Evolutionary conservation across 352 stramenopile genomes (phyloP).

Genomic region (Thalassiosira mediterranea): DNA sequence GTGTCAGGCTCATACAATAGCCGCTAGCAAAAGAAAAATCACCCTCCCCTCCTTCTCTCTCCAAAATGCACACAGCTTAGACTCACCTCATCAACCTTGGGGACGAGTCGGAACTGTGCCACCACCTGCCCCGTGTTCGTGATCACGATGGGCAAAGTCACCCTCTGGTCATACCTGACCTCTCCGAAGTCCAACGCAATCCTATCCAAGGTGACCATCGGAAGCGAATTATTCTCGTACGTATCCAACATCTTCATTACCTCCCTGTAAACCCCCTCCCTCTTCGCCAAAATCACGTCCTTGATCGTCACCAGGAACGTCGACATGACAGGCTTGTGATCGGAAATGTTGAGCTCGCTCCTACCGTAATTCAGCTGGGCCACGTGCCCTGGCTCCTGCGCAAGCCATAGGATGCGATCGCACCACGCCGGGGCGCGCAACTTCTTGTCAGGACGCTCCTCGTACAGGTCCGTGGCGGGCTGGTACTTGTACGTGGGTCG

Average conservation of each 20-base stretch:
- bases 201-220: slow-evolving; percentile 88
- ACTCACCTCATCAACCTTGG: slow-evolving; percentile 81
- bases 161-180: slow-evolving; percentile 79
- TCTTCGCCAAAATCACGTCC: slow-evolving; percentile 90
- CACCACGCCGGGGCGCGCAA: slow-evolving; percentile 97
- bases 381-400: slow-evolving; percentile 79
- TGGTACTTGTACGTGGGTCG: slow-evolving; percentile 98
- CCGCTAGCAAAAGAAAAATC: too few species aligned
- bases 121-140: slow-evolving; percentile 92
- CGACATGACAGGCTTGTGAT: slow-evolving; percentile 98
- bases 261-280: slow-evolving; percentile 90
- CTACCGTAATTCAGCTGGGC: slow-evolving; percentile 88
- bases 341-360: slow-evolving; percentile 92
- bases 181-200: slow-evolving; percentile 83
- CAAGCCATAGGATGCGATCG: slow-evolving; percentile 88
- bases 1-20: too few species aligned
- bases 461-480: slow-evolving; percentile 93
- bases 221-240: slow-evolving; percentile 95
- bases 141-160: slow-evolving; percentile 74
- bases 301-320: slow-evolving; percentile 91
- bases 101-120: slow-evolving; percentile 92
- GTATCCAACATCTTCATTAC: slow-evolving; percentile 94
- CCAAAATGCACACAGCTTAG: too few species aligned
- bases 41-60: too few species aligned
- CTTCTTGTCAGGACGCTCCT: slow-evolving; percentile 98